These are phyloP conservation scores for Aspergillus wentii DNA, from an alignment of 495 filamentous ascomycete genomes.

Conservation along the genomic window DNA sequence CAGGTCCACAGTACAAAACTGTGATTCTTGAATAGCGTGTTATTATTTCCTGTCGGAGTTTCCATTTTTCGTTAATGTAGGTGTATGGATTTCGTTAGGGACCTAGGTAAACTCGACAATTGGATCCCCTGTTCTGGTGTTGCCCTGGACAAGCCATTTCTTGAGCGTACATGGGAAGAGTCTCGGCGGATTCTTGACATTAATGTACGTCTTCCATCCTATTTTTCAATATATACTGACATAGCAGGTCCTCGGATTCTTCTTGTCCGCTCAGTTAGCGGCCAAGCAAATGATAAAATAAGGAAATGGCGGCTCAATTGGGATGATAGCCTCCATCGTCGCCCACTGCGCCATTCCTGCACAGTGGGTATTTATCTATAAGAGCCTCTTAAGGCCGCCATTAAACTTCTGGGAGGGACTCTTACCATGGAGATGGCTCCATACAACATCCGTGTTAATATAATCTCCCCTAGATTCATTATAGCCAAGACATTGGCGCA, in stretches of 20 bases:
- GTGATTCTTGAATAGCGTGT: too few relatives aligned
- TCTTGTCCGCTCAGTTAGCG: conserved; percentile 8
- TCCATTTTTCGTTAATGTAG: too few relatives aligned
- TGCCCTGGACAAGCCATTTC: conserved; percentile 8
- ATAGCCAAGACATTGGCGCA: conserved; percentile 37
- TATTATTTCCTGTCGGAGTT: too few relatives aligned
- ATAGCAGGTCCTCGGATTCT: conserved; percentile 4
- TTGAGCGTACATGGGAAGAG: conserved; percentile 8
- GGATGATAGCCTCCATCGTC: conserved; percentile 58
- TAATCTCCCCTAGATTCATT: conserved; percentile 3
- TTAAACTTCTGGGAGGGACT: conserved; percentile 1
- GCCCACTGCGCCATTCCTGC: conserved; percentile 3
- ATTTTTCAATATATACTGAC: not conserved
- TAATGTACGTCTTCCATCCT: conserved; percentile 2
- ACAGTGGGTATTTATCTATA: conserved; percentile 1
- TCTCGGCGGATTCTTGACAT: conserved; percentile 3
- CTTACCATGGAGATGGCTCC: conserved; percentile 2
- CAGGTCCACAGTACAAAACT: too few relatives aligned
- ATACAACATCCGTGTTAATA: conserved; percentile 39
- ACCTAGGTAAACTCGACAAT: too few relatives aligned
- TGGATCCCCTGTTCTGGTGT: too few relatives aligned
- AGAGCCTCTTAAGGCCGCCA: conserved; percentile 1
- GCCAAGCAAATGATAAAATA: conserved; percentile 33
- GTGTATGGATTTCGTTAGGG: too few relatives aligned
- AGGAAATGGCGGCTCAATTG: conserved; percentile 49